These are phyloP conservation scores for Lyophyllum shimeji DNA, from an alignment of 768 basidiomycete genomes.

Conservation along the genomic window DNA sequence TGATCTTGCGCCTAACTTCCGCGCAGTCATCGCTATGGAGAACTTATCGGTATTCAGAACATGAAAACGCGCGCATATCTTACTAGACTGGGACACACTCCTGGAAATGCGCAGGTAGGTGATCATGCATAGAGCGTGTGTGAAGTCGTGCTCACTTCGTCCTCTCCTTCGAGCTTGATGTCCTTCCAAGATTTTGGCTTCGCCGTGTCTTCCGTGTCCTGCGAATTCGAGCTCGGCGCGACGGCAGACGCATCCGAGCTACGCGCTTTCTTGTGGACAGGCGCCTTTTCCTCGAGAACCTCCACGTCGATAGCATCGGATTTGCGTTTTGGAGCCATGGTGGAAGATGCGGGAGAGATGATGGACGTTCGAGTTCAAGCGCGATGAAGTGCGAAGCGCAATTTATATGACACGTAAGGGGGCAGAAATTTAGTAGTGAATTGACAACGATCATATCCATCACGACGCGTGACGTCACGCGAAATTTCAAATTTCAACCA, in stretches of 20 bases:
- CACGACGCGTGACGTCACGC: conserved; percentile 19
- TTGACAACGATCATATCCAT: conserved; percentile 5
- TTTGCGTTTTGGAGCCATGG: conserved; percentile 44
- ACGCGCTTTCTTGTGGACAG: conserved; percentile 30
- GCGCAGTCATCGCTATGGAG: conserved; percentile 15
- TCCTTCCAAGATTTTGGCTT: conserved; percentile 37
- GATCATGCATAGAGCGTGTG: neutral
- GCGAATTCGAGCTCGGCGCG: conserved; percentile 4
- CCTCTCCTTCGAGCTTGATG: conserved; percentile 36
- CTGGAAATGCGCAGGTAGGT: neutral
- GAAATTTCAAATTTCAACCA: neutral
- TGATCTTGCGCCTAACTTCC: conserved; percentile 46
- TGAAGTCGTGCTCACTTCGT: conserved; percentile 28
- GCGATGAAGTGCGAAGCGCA: neutral
- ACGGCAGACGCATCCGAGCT: conserved; percentile 2
- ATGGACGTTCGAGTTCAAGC: conserved; percentile 11
- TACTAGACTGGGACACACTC: neutral
- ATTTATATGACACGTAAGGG: neutral
- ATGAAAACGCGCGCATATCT: too few species aligned
- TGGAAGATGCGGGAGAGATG: conserved; percentile 9
- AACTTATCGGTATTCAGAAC: too few species aligned
- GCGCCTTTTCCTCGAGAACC: conserved; percentile 13
- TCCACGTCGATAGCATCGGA: conserved; percentile 27
- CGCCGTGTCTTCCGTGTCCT: conserved; percentile 11
- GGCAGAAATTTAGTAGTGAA: conserved; percentile 15